These are phyloP conservation scores for Castanea sativa DNA, from an alignment of 306 rosid species.

Conservation along the genomic window DNA sequence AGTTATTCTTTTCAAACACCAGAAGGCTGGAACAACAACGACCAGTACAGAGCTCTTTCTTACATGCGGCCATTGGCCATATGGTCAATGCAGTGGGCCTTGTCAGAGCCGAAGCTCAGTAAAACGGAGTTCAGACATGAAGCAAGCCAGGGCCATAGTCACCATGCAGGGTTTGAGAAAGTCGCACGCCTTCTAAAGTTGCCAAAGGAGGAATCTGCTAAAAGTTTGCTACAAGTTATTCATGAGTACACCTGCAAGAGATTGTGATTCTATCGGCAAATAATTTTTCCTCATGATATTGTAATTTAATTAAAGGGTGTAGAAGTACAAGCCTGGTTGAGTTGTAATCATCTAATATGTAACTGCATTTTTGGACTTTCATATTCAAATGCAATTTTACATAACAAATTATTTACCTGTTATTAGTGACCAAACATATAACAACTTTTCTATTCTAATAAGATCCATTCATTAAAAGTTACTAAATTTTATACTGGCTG, in stretches of 20 bases:
- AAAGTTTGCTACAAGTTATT: slow-evolving; percentile 54
- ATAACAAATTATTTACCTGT: too few relatives aligned
- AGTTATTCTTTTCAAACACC: slow-evolving; percentile 96
- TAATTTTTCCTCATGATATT: neutral
- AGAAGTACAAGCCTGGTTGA: neutral
- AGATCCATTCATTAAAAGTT: too few relatives aligned
- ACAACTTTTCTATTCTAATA: too few relatives aligned
- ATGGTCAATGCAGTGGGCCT: slow-evolving; percentile 99
- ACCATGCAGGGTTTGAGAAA: slow-evolving; percentile 56
- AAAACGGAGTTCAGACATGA: slow-evolving; percentile 35
- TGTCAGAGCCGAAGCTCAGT: slow-evolving; percentile 44
- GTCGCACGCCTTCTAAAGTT: slow-evolving; percentile 73
- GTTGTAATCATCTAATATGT: neutral
- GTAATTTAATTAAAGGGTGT: neutral
- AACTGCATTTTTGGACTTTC: neutral
- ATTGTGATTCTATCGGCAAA: neutral
- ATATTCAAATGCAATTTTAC: neutral
- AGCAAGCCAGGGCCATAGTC: slow-evolving; percentile 31
- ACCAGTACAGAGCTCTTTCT: slow-evolving; percentile 61
- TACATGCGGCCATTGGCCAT: slow-evolving; percentile 98
- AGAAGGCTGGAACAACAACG: slow-evolving; percentile 79
- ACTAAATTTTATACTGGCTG: too few relatives aligned
- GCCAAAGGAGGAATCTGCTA: slow-evolving; percentile 47
- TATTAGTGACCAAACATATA: too few relatives aligned
- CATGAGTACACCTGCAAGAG: slow-evolving; percentile 79